Evolutionary conservation across 805 yeast species (phyloP).

Genomic region (Candida taoyuanica): DNA sequence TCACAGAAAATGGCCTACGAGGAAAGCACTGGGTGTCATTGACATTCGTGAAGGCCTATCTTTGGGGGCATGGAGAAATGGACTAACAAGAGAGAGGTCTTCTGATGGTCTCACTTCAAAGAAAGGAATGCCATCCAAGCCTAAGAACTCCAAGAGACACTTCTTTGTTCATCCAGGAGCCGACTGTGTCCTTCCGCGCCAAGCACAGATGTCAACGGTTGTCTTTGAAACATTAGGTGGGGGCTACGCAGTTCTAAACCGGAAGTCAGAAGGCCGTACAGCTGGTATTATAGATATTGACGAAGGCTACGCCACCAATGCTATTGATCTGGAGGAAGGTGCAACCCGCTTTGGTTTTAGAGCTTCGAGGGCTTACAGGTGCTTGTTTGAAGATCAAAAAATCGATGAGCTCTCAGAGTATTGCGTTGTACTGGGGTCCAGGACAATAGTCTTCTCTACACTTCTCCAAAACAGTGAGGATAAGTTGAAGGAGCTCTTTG

Average conservation of each 20-base stretch:
- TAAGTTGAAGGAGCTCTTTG: slow-evolving; percentile 11
- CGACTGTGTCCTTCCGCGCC: slow-evolving; percentile 15
- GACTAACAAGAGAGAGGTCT: not conserved
- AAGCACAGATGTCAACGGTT: slow-evolving; percentile 16
- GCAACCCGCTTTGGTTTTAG: slow-evolving; percentile 4
- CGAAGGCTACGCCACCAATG: too few species aligned
- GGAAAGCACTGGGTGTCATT: too few species aligned
- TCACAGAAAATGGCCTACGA: too few species aligned
- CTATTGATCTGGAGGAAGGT: not conserved
- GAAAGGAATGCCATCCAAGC: not conserved
- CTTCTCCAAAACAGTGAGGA: slow-evolving; percentile 12
- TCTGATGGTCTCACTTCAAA: slow-evolving; percentile 8
- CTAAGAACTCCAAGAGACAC: slow-evolving; percentile 1
- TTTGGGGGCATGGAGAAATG: too few species aligned
- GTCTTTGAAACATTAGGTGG: slow-evolving; percentile 19
- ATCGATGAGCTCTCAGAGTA: slow-evolving; percentile 8
- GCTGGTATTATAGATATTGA: too few species aligned
- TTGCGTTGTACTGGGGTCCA: slow-evolving; percentile 11
- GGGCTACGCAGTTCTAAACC: slow-evolving; percentile 11
- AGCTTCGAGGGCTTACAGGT: slow-evolving; percentile 15
- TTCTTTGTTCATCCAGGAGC: slow-evolving; percentile 12
- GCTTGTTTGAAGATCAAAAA: slow-evolving; percentile 7
- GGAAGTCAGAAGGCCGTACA: not conserved
- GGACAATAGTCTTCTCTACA: slow-evolving; percentile 12
- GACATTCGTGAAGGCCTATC: too few species aligned